Conservation (phyloP, 495 filamentous ascomycete genomes). For the Barbatosphaeria neglecta region DNA sequence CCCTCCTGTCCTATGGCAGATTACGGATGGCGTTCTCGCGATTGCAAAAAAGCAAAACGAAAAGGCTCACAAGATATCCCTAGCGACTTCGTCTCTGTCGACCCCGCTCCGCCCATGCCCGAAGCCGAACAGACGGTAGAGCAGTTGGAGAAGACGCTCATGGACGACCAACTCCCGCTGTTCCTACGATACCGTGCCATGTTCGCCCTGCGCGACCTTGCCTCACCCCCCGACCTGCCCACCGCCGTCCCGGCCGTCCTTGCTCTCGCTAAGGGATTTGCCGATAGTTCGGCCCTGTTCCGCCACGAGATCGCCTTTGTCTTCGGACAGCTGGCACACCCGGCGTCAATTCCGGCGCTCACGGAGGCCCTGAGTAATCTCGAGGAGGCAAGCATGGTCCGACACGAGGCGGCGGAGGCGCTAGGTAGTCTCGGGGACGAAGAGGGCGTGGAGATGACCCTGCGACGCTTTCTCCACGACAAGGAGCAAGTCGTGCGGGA, state of each 20-base stretch:
- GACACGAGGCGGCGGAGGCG: conserved; percentile 94
- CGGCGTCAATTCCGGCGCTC: conserved; percentile 87
- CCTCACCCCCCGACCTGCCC: conserved; percentile 80
- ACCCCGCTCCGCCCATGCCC: conserved; percentile 83
- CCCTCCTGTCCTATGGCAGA: neutral
- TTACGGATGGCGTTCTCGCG: too few relatives aligned
- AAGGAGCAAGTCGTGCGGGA: conserved; percentile 87
- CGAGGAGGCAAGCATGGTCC: conserved; percentile 85
- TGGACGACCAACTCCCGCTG: conserved; percentile 66
- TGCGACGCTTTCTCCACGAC: conserved; percentile 79
- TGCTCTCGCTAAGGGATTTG: conserved; percentile 76
- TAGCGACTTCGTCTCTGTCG: conserved; percentile 93
- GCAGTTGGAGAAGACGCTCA: conserved; percentile 60
- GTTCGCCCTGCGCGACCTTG: conserved; percentile 90
- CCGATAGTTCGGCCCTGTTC: conserved; percentile 85
- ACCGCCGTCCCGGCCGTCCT: conserved; percentile 75
- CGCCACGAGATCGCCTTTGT: conserved; percentile 97
- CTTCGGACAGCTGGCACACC: conserved; percentile 90
- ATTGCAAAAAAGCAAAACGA: conserved; percentile 1
- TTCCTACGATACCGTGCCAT: conserved; percentile 95
- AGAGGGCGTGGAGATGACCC: conserved; percentile 76
- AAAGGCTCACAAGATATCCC: neutral
- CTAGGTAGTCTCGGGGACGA: conserved; percentile 92
- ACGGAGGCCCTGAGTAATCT: conserved; percentile 64
- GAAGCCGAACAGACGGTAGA: conserved; percentile 52